A percentile compares a stretch with the other conserved stretches of the same genome.
Evolutionary conservation across 345 rosid species (phyloP).

Genomic region (Hibiscus syriacus): DNA sequence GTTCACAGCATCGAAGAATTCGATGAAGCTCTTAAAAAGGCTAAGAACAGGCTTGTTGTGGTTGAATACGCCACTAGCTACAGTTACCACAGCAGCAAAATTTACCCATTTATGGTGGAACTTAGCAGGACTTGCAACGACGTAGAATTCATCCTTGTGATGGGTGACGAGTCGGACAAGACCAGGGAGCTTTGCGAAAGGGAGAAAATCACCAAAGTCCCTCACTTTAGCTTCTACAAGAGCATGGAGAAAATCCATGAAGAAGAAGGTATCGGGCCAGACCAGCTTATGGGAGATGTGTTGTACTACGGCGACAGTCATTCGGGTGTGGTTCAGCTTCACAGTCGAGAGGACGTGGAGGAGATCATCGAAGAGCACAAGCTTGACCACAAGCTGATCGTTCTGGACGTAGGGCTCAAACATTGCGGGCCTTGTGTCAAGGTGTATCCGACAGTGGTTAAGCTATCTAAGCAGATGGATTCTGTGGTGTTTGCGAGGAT

Average conservation of each 20-base stretch:
- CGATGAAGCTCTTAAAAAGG: constrained; percentile 57
- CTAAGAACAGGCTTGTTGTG: constrained; percentile 68
- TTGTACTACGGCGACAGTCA: constrained; percentile 92
- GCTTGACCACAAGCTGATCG: constrained; percentile 60
- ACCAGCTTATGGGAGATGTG: constrained; percentile 73
- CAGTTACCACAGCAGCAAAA: constrained; percentile 42
- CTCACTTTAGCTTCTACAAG: constrained; percentile 89
- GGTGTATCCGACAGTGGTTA: constrained; percentile 83
- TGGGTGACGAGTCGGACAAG: constrained; percentile 84
- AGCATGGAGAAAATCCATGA: constrained; percentile 84
- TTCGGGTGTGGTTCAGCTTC: constrained; percentile 74
- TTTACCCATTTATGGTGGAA: constrained; percentile 86
- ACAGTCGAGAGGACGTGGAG: constrained; percentile 63
- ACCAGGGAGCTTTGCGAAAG: constrained; percentile 63
- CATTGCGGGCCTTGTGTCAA: constrained; percentile 94
- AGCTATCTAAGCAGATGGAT: constrained; percentile 78
- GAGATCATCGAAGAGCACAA: constrained; percentile 63
- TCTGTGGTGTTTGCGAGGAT: constrained; percentile 73
- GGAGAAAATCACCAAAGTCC: constrained; percentile 69
- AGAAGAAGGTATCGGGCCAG: constrained; percentile 86
- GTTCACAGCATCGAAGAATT: constrained; percentile 72
- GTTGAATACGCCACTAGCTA: constrained; percentile 63
- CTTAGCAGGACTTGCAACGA: constrained; percentile 77
- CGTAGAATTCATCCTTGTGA: constrained; percentile 67
- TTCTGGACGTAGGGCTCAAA: constrained; percentile 82